Percentiles rank a stretch among this genome's conserved stretches.
Conservation (phyloP, 2,329 filamentous ascomycete species). For the Colletotrichum higginsianum region DNA sequence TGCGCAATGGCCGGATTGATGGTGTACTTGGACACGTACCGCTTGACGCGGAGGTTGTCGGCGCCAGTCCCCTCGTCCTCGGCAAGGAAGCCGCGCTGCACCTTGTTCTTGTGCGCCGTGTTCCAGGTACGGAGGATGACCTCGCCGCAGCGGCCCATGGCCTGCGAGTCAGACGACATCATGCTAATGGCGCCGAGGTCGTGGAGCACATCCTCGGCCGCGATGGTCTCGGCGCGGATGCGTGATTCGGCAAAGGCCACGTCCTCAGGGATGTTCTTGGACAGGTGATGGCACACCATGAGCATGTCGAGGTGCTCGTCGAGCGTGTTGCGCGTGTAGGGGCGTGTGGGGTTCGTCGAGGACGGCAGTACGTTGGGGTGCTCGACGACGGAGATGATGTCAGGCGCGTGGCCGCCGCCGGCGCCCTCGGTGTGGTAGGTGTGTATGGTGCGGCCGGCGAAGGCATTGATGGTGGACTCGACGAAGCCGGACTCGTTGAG, state of each 20-base stretch:
- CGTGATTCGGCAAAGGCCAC: slow-evolving; percentile 95
- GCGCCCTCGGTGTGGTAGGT: slow-evolving; percentile 98
- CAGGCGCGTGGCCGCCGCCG: slow-evolving; percentile 93
- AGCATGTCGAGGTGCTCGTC: slow-evolving; percentile 99
- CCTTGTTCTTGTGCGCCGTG: slow-evolving; percentile 96
- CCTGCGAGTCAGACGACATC: slow-evolving; percentile 97
- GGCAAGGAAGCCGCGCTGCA: slow-evolving; percentile 81
- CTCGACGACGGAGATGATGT: slow-evolving; percentile 95
- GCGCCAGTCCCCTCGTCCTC: slow-evolving; percentile 85
- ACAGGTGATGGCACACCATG: slow-evolving; percentile 97
- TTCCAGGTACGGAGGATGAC: slow-evolving; percentile 96
- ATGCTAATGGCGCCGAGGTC: slow-evolving; percentile 96
- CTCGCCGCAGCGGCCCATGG: slow-evolving; percentile 96
- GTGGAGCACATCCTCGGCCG: slow-evolving; percentile 95
- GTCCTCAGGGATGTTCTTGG: slow-evolving; percentile 93
- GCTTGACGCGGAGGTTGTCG: slow-evolving; percentile 93
- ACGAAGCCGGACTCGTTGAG: slow-evolving; percentile 98
- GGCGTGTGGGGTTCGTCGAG: slow-evolving; percentile 92
- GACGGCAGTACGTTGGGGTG: slow-evolving; percentile 90
- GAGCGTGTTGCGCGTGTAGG: slow-evolving; percentile 91
- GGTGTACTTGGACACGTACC: slow-evolving; percentile 96
- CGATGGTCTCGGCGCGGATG: slow-evolving; percentile 96
- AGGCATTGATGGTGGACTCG: slow-evolving; percentile 87
- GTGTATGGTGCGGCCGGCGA: slow-evolving; percentile 91
- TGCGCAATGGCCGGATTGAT: slow-evolving; percentile 94